Conservation (phyloP, 2,329 filamentous ascomycete genomes). For the Fusarium pseudograminearum region DNA sequence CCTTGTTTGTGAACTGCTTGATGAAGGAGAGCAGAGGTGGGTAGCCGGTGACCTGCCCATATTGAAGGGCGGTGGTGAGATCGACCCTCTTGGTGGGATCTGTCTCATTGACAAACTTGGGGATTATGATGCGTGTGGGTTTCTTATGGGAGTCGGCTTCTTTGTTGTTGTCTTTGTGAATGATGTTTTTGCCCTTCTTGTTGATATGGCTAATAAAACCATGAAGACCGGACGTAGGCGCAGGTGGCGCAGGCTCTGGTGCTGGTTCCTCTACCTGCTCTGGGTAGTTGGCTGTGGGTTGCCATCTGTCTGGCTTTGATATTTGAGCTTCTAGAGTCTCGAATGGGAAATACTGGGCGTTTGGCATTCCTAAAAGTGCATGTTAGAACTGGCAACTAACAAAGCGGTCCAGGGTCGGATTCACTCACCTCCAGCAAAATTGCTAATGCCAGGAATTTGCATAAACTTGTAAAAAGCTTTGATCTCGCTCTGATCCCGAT, state of each 20-base stretch:
- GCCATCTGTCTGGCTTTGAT: constrained; percentile 79
- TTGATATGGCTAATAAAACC: not conserved
- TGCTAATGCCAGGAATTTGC: constrained; percentile 69
- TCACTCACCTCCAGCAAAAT: constrained; percentile 70
- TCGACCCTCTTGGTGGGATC: constrained; percentile 80
- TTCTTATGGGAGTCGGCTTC: constrained; percentile 55
- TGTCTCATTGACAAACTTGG: constrained; percentile 70
- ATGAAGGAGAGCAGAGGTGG: constrained; percentile 82
- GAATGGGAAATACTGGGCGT: constrained; percentile 86
- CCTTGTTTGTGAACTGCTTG: constrained; percentile 79
- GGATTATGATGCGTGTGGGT: constrained; percentile 72
- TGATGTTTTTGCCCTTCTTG: constrained; percentile 1
- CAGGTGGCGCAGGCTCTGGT: not conserved
- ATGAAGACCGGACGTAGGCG: not conserved
- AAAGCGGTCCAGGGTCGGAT: constrained; percentile 34
- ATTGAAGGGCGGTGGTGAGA: constrained; percentile 84
- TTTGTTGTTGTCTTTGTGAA: constrained; percentile 2
- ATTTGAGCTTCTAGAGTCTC: constrained; percentile 88
- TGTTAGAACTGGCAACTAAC: constrained; percentile 18
- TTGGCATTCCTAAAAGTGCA: constrained; percentile 74
- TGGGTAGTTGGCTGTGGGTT: constrained; percentile 74
- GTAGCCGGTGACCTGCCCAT: constrained; percentile 85
- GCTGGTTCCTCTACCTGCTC: constrained; percentile 35
- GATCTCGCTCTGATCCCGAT: constrained; percentile 73
- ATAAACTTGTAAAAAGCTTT: constrained; percentile 93